Evolutionary conservation across 164 flowering plant genomes (phyloP).

Genomic region (Berberis thunbergii): DNA sequence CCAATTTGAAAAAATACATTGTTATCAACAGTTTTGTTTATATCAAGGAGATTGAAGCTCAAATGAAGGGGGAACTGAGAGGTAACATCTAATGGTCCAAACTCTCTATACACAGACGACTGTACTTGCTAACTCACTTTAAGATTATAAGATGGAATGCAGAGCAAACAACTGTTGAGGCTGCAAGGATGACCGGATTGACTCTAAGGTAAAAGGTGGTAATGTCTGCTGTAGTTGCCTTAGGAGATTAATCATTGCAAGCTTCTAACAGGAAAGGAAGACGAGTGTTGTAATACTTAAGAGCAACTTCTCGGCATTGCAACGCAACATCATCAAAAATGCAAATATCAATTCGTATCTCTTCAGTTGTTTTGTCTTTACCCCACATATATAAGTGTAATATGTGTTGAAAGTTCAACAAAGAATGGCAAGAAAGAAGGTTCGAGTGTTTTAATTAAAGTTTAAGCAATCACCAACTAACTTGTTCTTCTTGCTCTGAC

Average conservation of each 20-base stretch:
- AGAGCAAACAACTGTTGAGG: constrained; percentile 90
- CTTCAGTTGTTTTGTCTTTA: constrained; percentile 55
- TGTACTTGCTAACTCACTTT: constrained; percentile 4
- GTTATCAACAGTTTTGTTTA: no score
- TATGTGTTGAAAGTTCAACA: constrained; percentile 72
- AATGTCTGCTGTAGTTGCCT: constrained; percentile 90
- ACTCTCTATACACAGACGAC: neutral
- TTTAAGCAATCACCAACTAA: constrained; percentile 77
- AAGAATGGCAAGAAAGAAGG: constrained; percentile 91
- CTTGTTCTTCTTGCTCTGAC: constrained; percentile 29
- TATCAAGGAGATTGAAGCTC: no score
- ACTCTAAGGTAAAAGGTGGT: constrained; percentile 75
- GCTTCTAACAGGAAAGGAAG: constrained; percentile 59
- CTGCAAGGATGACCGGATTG: constrained; percentile 82
- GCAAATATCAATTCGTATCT: constrained; percentile 54
- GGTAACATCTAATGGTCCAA: no score
- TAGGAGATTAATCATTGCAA: constrained; percentile 61
- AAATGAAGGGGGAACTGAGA: no score
- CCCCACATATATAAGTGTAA: constrained; percentile 97
- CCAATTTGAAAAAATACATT: no score
- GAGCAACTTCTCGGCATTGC: constrained; percentile 52
- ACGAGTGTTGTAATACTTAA: constrained; percentile 51
- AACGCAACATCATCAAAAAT: constrained; percentile 62
- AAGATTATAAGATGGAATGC: constrained; percentile 77
- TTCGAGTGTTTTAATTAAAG: constrained; percentile 86